Evolutionary conservation across 2,329 filamentous ascomycete genomes (phyloP).

Genomic region (Aspergillus aculeatus): DNA sequence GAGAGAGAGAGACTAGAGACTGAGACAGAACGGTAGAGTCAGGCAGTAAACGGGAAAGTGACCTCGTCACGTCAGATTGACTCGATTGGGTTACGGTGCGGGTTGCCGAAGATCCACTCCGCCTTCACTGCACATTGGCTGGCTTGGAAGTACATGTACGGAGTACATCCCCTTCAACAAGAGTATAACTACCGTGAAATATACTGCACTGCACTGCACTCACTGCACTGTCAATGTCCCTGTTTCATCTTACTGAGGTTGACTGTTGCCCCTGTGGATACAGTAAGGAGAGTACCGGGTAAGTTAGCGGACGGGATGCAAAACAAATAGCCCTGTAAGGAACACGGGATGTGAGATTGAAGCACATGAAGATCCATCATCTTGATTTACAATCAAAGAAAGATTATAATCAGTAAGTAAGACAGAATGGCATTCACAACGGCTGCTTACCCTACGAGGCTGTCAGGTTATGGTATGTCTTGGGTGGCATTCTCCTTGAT

Average conservation of each 20-base stretch:
- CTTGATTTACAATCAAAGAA: no score
- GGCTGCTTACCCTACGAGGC: no score
- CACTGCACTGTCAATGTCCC: no score
- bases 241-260: no score
- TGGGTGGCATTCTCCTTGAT: neutral
- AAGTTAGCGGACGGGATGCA: neutral
- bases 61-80: conserved; percentile 1
- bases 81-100: neutral
- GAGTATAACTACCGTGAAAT: no score
- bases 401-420: no score
- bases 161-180: neutral
- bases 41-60: neutral
- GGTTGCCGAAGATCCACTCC: neutral
- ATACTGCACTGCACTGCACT: no score
- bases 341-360: no score
- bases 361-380: no score
- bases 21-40: neutral
- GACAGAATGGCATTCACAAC: no score
- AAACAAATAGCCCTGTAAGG: no score
- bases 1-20: neutral
- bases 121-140: neutral
- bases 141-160: neutral
- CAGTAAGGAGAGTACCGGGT: neutral
- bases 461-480: neutral
- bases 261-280: no score